phyloP scores from a whole-genome alignment of 352 stramenopile genomes.

The Phytophthora hybrid region DNA sequence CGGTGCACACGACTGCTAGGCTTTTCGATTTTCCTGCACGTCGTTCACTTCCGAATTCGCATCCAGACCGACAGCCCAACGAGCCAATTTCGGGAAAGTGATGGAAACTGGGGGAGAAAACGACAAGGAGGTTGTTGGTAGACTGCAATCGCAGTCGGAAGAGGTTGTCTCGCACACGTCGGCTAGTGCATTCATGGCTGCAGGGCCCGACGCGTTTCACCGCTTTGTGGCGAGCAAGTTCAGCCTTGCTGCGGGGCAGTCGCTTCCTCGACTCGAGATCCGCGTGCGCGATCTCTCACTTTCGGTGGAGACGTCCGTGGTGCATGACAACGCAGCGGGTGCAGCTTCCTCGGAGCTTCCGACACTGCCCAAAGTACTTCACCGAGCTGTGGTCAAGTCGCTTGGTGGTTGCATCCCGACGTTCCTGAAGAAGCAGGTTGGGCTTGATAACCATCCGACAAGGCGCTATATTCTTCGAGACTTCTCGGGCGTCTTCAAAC shows the following conservation, averaged over 20 bases:
- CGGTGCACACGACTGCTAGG: background rate
- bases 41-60: conserved; percentile 35
- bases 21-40: conserved; percentile 23
- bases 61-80: conserved; percentile 11
- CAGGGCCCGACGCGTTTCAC: conserved; percentile 47
- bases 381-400: conserved; percentile 20
- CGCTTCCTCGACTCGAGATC: conserved; percentile 53
- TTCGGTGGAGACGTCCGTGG: conserved; percentile 24
- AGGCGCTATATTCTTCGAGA: conserved; percentile 49
- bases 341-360: conserved; percentile 34
- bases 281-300: conserved; percentile 48
- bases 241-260: conserved; percentile 32
- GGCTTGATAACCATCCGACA: background rate
- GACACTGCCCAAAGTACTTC: conserved; percentile 41
- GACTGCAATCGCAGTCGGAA: conserved; percentile 1
- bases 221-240: conserved; percentile 40
- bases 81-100: background rate
- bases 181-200: conserved; percentile 33
- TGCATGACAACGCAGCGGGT: conserved; percentile 9
- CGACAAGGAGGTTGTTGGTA: conserved; percentile 5
- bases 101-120: conserved; percentile 23
- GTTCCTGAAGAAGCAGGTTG: conserved; percentile 11
- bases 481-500: conserved; percentile 53
- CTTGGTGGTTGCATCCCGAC: conserved; percentile 6
- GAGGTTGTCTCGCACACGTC: conserved; percentile 18